Conservation (phyloP, 768 basidiomycete genomes). For the Royoungia palumana region DNA sequence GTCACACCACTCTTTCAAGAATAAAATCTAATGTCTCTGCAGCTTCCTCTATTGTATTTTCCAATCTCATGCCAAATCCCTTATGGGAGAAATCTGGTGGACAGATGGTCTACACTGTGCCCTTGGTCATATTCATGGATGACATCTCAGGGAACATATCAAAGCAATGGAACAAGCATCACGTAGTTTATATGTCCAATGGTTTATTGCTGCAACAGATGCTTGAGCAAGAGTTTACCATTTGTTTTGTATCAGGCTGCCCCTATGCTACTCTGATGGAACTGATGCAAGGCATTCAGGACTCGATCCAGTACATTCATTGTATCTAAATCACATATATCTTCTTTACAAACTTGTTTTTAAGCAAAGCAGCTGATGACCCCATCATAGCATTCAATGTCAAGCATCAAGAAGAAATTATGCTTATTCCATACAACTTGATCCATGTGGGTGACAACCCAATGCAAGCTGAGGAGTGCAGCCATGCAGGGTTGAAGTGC, state of each 20-base stretch:
- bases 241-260: slow-evolving; percentile 31
- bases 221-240: slow-evolving; percentile 30
- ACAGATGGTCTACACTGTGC: slow-evolving; percentile 17
- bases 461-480: slow-evolving; percentile 36
- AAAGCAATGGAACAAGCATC: slow-evolving; percentile 40
- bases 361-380: slow-evolving; percentile 5
- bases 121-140: slow-evolving; percentile 34
- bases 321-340: not conserved
- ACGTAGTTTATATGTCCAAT: slow-evolving; percentile 34
- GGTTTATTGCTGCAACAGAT: slow-evolving; percentile 25
- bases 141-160: slow-evolving; percentile 35
- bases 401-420: slow-evolving; percentile 20
- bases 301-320: slow-evolving; percentile 22
- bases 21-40: no score
- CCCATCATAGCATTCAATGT: slow-evolving; percentile 22
- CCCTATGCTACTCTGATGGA: slow-evolving; percentile 36
- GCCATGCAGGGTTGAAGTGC: slow-evolving; percentile 29
- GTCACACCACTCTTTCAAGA: no score
- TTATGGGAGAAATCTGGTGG: slow-evolving; percentile 15
- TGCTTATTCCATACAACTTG: slow-evolving; percentile 21
- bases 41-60: slow-evolving; percentile 4
- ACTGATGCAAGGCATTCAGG: slow-evolving; percentile 29
- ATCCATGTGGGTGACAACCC: slow-evolving; percentile 33
- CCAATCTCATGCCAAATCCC: slow-evolving; percentile 21
- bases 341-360: not conserved